Conservation (phyloP, 1,139 yeast species). For the Kodamaea arcana region DNA sequence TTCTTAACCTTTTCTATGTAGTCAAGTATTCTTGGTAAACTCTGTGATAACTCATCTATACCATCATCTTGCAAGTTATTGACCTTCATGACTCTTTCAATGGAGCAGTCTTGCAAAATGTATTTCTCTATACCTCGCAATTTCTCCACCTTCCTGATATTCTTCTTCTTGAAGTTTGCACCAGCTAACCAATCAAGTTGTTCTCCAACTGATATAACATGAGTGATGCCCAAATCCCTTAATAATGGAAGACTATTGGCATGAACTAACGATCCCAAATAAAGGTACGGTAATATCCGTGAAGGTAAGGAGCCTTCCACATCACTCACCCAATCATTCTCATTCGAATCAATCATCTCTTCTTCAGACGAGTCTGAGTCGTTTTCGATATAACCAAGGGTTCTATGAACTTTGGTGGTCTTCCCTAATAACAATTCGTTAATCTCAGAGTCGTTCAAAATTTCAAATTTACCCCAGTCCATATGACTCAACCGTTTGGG, state of each 20-base stretch:
- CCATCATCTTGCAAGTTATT: conserved; percentile 49
- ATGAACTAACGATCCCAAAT: conserved; percentile 80
- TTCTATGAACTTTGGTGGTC: not conserved
- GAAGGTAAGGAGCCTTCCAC: conserved; percentile 68
- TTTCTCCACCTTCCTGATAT: conserved; percentile 23
- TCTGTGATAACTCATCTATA: conserved; percentile 36
- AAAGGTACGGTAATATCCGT: conserved; percentile 74
- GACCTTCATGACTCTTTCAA: conserved; percentile 40
- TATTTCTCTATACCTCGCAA: conserved; percentile 30
- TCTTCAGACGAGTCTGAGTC: conserved; percentile 15
- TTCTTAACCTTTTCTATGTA: conserved; percentile 33
- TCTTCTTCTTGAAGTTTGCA: conserved; percentile 23
- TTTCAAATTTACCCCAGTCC: conserved; percentile 27
- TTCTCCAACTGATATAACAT: conserved; percentile 87
- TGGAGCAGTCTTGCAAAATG: conserved; percentile 10
- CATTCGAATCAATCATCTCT: conserved; percentile 2
- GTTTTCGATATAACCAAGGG: conserved; percentile 24
- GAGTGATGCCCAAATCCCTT: conserved; percentile 61
- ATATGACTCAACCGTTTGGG: conserved; percentile 28
- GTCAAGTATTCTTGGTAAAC: conserved; percentile 34
- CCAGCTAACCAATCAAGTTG: conserved; percentile 57
- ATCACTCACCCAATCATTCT: conserved; percentile 34
- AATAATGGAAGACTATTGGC: conserved; percentile 71
- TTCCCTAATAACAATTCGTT: conserved; percentile 29
- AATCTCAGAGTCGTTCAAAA: conserved; percentile 27